Conservation (phyloP, 2,329 filamentous ascomycete genomes). For the Dothistroma pini region DNA sequence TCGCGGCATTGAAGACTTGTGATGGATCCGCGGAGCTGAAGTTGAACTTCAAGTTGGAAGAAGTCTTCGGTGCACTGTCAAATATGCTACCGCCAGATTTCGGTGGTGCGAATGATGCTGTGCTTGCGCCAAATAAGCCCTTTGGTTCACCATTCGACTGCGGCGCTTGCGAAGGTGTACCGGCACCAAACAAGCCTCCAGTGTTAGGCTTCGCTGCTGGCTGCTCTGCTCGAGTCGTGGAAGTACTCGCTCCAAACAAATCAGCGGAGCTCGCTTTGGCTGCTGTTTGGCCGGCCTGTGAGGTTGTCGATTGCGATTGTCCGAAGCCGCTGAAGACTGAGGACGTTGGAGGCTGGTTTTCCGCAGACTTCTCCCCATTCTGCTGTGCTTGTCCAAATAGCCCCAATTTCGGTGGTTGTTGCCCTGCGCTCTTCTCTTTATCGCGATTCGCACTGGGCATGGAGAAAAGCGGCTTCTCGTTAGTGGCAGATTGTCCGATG, state of each 20-base stretch:
- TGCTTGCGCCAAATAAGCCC: constrained; percentile 18
- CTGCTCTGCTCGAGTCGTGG: constrained; percentile 3
- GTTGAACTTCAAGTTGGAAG: constrained; percentile 12
- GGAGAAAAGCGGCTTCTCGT: constrained; percentile 5
- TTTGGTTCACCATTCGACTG: constrained; percentile 10
- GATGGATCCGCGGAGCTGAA: constrained; percentile 21
- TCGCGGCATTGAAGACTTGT: constrained; percentile 16
- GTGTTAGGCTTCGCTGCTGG: constrained; percentile 6
- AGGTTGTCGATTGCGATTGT: neutral
- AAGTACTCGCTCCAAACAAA: constrained; percentile 12
- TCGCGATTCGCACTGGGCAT: neutral
- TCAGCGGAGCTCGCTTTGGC: constrained; percentile 9
- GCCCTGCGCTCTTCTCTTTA: neutral
- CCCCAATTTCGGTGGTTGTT: neutral
- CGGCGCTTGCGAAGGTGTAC: neutral
- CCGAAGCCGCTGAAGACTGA: neutral
- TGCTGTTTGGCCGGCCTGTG: constrained; percentile 2
- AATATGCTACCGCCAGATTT: constrained; percentile 16
- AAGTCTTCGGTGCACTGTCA: constrained; percentile 16
- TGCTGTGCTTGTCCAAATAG: constrained; percentile 3
- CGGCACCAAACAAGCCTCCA: constrained; percentile 12
- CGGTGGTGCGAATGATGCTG: neutral
- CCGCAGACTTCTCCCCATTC: constrained; percentile 3
- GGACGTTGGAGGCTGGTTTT: constrained; percentile 1
- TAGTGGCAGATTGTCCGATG: neutral